phyloP scores from a whole-genome alignment of 345 rosid genomes.

The Fremontodendron californicum region DNA sequence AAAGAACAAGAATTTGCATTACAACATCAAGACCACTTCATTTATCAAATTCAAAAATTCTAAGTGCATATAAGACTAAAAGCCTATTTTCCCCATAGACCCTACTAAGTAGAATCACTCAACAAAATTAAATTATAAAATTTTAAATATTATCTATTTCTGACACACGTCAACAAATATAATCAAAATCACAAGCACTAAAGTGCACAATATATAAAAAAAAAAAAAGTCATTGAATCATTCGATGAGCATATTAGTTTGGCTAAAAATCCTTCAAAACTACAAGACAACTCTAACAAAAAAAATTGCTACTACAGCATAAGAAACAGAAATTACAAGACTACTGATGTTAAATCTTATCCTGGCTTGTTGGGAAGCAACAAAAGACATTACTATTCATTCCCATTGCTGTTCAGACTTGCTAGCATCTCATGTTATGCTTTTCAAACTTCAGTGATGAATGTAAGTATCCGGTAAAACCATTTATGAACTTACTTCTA shows the following conservation, averaged over 20 bases:
- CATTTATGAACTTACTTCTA: neutral
- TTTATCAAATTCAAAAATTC: slow-evolving; percentile 4
- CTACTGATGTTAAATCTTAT: neutral
- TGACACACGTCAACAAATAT: neutral
- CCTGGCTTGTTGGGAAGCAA: neutral
- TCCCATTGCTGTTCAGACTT: neutral
- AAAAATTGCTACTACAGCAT: neutral
- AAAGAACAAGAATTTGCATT: neutral
- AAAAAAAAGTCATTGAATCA: neutral
- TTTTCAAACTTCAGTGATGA: neutral
- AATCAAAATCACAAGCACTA: neutral
- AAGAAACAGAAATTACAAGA: slow-evolving; percentile 1
- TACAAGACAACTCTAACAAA: neutral
- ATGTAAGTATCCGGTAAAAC: neutral
- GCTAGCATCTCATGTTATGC: neutral
- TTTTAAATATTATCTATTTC: neutral
- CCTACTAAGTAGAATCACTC: neutral
- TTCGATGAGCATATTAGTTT: neutral
- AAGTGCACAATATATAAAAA: neutral
- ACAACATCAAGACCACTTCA: slow-evolving; percentile 6
- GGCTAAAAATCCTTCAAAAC: neutral
- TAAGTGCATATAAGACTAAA: neutral
- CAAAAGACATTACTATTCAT: neutral
- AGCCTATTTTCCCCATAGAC: neutral
- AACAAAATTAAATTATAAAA: neutral